These are phyloP conservation scores for Cordyceps farinosa DNA, from an alignment of 2,329 filamentous ascomycete genomes.

Conservation along the genomic window DNA sequence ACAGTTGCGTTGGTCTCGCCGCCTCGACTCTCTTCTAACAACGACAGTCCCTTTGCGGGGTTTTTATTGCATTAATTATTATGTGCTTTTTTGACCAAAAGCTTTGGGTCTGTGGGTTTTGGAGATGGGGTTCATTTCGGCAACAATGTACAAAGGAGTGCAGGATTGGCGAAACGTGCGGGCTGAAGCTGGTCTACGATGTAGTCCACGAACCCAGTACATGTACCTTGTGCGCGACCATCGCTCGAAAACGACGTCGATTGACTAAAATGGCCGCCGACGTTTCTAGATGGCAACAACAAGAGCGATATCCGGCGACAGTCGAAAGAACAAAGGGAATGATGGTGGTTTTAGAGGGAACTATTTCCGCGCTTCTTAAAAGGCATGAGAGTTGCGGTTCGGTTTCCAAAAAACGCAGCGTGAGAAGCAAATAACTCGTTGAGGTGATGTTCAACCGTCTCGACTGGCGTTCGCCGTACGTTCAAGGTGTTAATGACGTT, in stretches of 20 bases:
- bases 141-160: neutral
- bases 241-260: constrained; percentile 5
- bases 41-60: neutral
- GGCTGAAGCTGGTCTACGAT: neutral
- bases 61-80: neutral
- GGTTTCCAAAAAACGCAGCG: neutral
- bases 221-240: neutral
- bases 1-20: neutral
- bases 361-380: neutral
- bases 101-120: neutral
- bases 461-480: no score
- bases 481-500: no score
- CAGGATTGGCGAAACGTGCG: neutral
- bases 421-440: neutral
- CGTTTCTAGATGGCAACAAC: constrained; percentile 3
- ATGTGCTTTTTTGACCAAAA: constrained; percentile 6
- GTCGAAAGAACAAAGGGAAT: constrained; percentile 1
- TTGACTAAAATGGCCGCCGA: neutral
- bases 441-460: neutral
- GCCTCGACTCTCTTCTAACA: neutral
- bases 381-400: neutral
- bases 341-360: neutral
- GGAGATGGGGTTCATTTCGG: neutral
- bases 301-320: neutral
- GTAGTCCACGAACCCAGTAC: neutral